Evolutionary conservation across 805 yeast genomes (phyloP), one percentile per base, ranked within the genome.

Genomic region (Candida maesae): DNA sequence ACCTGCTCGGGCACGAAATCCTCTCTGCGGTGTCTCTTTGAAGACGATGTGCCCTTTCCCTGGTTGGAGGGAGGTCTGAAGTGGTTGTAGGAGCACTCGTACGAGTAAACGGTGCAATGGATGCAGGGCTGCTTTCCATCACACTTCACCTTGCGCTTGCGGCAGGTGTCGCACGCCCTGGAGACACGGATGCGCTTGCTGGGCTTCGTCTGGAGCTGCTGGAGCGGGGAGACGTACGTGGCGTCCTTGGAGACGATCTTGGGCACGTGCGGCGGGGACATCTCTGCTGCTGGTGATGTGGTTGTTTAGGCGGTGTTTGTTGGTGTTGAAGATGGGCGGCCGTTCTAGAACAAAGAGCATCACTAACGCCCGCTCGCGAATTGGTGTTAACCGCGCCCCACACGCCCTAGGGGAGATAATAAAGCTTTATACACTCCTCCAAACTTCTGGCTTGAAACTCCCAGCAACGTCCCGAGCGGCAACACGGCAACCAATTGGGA

Each of bases 31-130:
- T 31, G 34, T 11, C 17, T 19, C 35, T 11, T 19, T 32, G 19
- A 13, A n/a, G n/a, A n/a, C n/a, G n/a, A n/a, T n/a, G n/a, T n/a
- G n/a, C n/a, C n/a, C n/a, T n/a, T n/a, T n/a, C n/a, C 17, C 27
- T 32, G 14, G 14, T 35, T 16, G 6, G 6, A 18, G 6, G 18
- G 14, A 6, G 82, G 71, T 9, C 95, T 41, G 24, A 41, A 91
- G 54, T 85, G 87, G 55, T 84, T 85, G 59, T 88, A 88, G 0
- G 95, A 78, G 63, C 96, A 88, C 42, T 78, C 83, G 60, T 84
- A 85, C 16, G 86, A 78, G 63, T 87, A 89, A 1, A 87, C 95
- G 1, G 95, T 84, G 58, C 96, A 89, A 57, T 84, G 91, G 33
- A 83, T 80, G 61, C 91, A 84, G 1, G 93, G 95, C 55, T 79